phyloP scores from a whole-genome alignment of 306 rosid species.

The Lathyrus tuberosus region DNA sequence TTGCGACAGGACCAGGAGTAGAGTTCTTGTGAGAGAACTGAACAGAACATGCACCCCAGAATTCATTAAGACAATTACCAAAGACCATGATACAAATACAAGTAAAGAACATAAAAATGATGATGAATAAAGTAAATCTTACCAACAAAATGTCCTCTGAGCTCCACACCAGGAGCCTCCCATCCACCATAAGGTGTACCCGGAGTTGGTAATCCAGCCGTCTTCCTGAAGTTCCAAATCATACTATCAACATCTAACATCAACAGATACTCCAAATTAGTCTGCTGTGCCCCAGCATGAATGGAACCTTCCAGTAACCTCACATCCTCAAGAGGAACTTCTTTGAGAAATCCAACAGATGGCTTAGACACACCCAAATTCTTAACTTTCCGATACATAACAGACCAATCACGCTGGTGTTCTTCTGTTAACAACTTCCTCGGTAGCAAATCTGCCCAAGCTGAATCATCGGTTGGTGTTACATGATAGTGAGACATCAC shows the following conservation, averaged over 20 bases:
- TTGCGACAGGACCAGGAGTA: neutral
- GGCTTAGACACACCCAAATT: slow-evolving; percentile 35
- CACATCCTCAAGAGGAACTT: slow-evolving; percentile 71
- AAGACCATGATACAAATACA: no score
- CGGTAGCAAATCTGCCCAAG: slow-evolving; percentile 68
- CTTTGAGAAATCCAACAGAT: slow-evolving; percentile 61
- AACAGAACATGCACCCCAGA: no score
- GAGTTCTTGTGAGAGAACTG: no score
- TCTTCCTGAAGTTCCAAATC: slow-evolving; percentile 80
- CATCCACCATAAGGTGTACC: slow-evolving; percentile 69
- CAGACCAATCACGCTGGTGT: slow-evolving; percentile 57
- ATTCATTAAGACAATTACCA: no score
- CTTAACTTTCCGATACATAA: slow-evolving; percentile 65
- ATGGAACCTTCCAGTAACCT: slow-evolving; percentile 57
- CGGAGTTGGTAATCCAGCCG: slow-evolving; percentile 74
- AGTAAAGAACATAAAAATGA: no score
- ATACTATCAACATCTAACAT: slow-evolving; percentile 74
- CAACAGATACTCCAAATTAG: slow-evolving; percentile 78
- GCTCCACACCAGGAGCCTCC: slow-evolving; percentile 62
- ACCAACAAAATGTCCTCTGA: slow-evolving; percentile 96
- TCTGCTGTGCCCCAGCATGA: slow-evolving; percentile 66
- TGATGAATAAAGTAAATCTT: slow-evolving; percentile 34
- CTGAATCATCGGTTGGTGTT: slow-evolving; percentile 74
- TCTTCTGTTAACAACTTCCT: slow-evolving; percentile 61
- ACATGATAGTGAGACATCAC: slow-evolving; percentile 63